Evolutionary conservation across 192 early-diverging fungal genomes (phyloP).

Genomic region (Coemansia interrupta): DNA sequence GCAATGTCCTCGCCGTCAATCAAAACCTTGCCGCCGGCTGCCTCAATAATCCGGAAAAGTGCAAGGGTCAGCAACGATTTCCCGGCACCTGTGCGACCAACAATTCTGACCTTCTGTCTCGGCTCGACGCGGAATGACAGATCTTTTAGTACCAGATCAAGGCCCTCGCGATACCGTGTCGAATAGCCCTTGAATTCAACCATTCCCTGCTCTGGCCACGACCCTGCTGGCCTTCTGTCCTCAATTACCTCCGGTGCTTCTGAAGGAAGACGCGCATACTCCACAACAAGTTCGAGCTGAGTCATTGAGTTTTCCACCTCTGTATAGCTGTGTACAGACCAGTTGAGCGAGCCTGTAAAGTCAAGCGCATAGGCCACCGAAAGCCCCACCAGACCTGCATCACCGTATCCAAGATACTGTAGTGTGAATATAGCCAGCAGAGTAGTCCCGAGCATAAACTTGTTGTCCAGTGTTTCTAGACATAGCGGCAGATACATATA

Average conservation of each 20-base stretch:
- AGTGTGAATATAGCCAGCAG: conserved; percentile 69
- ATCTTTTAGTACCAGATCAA: conserved; percentile 51
- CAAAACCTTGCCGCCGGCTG: conserved; percentile 60
- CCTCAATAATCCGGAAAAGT: conserved; percentile 73
- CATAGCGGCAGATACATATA: conserved; percentile 84
- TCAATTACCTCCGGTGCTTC: conserved; percentile 44
- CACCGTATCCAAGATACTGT: conserved; percentile 42
- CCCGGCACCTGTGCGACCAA: conserved; percentile 73
- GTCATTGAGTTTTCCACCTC: conserved; percentile 68
- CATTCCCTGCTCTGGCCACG: conserved; percentile 58
- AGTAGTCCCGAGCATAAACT: conserved; percentile 71
- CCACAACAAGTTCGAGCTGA: conserved; percentile 57
- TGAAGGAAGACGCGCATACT: conserved; percentile 34
- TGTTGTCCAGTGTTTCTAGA: conserved; percentile 73
- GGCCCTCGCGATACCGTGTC: conserved; percentile 54
- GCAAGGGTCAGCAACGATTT: conserved; percentile 72
- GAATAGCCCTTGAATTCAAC: conserved; percentile 56
- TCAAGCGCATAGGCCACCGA: conserved; percentile 76
- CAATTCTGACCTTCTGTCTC: conserved; percentile 61
- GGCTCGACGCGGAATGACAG: conserved; percentile 41
- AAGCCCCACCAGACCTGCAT: conserved; percentile 71
- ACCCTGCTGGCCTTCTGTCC: conserved; percentile 21
- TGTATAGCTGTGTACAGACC: conserved; percentile 75
- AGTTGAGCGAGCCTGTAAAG: conserved; percentile 74
- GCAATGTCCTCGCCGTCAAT: conserved; percentile 79